These are phyloP conservation scores for Yamadazyma spencermartinsiae DNA, from an alignment of 1,139 yeast genomes.

Conservation along the genomic window DNA sequence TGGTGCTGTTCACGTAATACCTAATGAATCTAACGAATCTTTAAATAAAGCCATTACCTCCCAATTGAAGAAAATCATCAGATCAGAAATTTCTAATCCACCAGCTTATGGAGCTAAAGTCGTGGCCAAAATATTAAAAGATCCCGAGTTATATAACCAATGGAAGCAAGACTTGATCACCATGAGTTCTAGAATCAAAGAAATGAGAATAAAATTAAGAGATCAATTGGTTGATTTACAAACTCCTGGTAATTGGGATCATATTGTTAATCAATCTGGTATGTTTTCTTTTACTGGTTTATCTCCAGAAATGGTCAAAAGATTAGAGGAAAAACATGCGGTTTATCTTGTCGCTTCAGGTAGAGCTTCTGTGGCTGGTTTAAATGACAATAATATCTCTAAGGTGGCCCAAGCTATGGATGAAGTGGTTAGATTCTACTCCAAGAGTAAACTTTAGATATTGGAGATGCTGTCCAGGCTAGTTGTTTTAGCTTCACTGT, in stretches of 20 bases:
- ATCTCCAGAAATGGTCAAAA: slow-evolving; percentile 72
- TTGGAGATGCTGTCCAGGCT: too few relatives aligned
- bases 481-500: not conserved
- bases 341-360: slow-evolving; percentile 81
- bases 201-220: slow-evolving; percentile 73
- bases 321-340: slow-evolving; percentile 76
- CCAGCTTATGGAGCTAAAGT: slow-evolving; percentile 96
- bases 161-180: slow-evolving; percentile 86
- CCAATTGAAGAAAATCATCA: slow-evolving; percentile 73
- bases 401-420: slow-evolving; percentile 83
- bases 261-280: slow-evolving; percentile 88
- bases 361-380: slow-evolving; percentile 92
- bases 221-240: slow-evolving; percentile 59
- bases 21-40: slow-evolving; percentile 40
- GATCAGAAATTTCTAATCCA: slow-evolving; percentile 90
- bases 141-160: slow-evolving; percentile 63
- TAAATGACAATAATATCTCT: slow-evolving; percentile 76
- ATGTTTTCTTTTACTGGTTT: slow-evolving; percentile 97
- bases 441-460: slow-evolving; percentile 34
- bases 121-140: slow-evolving; percentile 73
- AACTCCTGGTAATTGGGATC: slow-evolving; percentile 93
- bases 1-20: slow-evolving; percentile 82
- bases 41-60: slow-evolving; percentile 59
- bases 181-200: slow-evolving; percentile 82
- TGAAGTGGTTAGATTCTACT: slow-evolving; percentile 59